A percentile compares a stretch with the other conserved stretches of the same genome.
phyloP scores from a whole-genome alignment of 1,284 basidiomycete genomes.

The Melampsora americana region DNA sequence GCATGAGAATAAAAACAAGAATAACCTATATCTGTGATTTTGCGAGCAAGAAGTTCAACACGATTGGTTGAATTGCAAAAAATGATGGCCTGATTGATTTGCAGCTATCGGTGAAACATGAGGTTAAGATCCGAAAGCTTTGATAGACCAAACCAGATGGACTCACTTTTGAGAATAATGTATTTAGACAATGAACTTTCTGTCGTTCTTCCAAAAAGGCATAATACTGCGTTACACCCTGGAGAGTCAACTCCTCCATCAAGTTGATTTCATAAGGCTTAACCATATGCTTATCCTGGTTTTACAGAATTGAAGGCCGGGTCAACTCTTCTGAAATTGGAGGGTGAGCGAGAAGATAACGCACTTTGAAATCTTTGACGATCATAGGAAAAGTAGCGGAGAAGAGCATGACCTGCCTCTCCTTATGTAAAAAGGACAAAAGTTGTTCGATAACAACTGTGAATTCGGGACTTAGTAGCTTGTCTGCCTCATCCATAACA shows the following conservation, averaged over 20 bases:
- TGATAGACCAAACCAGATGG: constrained; percentile 14
- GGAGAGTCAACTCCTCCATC: constrained; percentile 98
- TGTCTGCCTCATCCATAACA: constrained; percentile 99
- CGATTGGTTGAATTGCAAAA: constrained; percentile 99
- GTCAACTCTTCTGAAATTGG: not conserved
- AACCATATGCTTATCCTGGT: constrained; percentile 93
- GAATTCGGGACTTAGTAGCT: constrained; percentile 94
- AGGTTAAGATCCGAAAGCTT: constrained; percentile 4
- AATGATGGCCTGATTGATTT: constrained; percentile 99
- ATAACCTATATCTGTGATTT: constrained; percentile 97
- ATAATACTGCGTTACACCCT: constrained; percentile 98
- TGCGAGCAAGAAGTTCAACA: constrained; percentile 96
- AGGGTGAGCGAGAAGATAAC: constrained; percentile 45
- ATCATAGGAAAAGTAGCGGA: constrained; percentile 98
- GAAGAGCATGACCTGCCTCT: constrained; percentile 97
- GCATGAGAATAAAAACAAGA: constrained; percentile 99
- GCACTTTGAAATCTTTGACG: constrained; percentile 96
- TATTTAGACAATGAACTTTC: constrained; percentile 98
- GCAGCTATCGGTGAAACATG: constrained; percentile 63
- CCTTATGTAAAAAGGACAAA: constrained; percentile 74
- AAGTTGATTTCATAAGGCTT: constrained; percentile 97
- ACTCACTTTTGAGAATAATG: constrained; percentile 84
- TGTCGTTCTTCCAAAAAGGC: constrained; percentile 98
- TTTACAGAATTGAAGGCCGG: constrained; percentile 25
- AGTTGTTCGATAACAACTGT: constrained; percentile 98